These are phyloP conservation scores for Diaporthe sp. DNA, from an alignment of 2,329 filamentous ascomycete genomes.

Conservation along the genomic window DNA sequence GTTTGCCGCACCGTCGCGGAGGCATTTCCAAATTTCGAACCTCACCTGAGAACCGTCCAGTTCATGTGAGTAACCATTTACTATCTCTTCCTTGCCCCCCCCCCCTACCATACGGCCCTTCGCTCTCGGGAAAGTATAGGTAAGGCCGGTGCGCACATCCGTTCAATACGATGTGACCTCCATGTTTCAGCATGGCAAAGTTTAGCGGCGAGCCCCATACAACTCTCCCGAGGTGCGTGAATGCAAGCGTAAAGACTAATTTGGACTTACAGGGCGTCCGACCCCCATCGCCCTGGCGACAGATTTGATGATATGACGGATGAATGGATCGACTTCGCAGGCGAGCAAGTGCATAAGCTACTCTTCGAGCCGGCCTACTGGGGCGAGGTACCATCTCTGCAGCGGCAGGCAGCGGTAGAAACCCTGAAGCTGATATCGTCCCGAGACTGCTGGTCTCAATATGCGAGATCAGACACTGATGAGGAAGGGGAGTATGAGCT, in stretches of 20 bases:
- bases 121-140: not conserved
- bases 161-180: not conserved
- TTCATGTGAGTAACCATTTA: not conserved
- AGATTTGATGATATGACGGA: not conserved
- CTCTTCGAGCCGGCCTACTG: not conserved
- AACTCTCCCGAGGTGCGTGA: not conserved
- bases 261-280: not conserved
- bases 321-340: not conserved
- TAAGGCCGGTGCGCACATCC: not conserved
- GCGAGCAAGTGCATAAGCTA: not conserved
- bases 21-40: not conserved
- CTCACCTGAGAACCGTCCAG: not conserved
- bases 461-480: not conserved
- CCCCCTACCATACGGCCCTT: not conserved
- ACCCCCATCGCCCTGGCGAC: not conserved
- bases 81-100: too few relatives aligned
- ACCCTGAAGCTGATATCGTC: not conserved
- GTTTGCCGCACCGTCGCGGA: not conserved
- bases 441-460: not conserved
- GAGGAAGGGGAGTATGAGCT: not conserved
- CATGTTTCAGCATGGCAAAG: not conserved
- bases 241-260: not conserved
- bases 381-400: not conserved
- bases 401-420: conserved; percentile 1
- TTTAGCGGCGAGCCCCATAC: not conserved